Evolutionary conservation across 257 asterid species (phyloP).

Genomic region (Salvia splendens): DNA sequence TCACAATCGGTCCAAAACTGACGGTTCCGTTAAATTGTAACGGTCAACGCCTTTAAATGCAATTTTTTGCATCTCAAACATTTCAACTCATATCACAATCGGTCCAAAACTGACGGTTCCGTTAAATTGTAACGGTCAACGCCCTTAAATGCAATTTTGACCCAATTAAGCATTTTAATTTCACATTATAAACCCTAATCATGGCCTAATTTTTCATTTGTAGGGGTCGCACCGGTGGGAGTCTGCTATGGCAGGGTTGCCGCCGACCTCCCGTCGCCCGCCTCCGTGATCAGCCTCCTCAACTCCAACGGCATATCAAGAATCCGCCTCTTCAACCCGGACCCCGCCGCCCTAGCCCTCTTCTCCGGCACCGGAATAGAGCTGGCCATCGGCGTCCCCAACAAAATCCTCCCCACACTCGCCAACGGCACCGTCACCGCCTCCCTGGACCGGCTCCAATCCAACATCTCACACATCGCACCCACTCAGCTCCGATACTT

Average conservation of each 20-base stretch:
- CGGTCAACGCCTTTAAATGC: too few relatives aligned
- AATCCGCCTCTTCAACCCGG: slow-evolving; percentile 61
- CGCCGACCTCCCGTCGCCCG: slow-evolving; percentile 52
- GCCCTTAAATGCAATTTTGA: too few relatives aligned
- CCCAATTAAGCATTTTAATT: too few relatives aligned
- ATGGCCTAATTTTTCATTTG: neutral
- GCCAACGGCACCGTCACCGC: slow-evolving; percentile 46
- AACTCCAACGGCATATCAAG: slow-evolving; percentile 51
- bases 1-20: too few relatives aligned
- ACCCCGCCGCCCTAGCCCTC: slow-evolving; percentile 47
- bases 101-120: too few relatives aligned
- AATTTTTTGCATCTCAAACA: too few relatives aligned
- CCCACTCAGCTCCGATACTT: slow-evolving; percentile 57
- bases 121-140: too few relatives aligned
- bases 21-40: too few relatives aligned
- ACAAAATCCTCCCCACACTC: slow-evolving; percentile 63
- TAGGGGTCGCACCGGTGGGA: slow-evolving; percentile 63
- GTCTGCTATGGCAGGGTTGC: slow-evolving; percentile 69
- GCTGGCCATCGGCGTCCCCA: slow-evolving; percentile 69
- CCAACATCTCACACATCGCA: slow-evolving; percentile 41
- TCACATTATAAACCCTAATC: neutral
- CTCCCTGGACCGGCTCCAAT: slow-evolving; percentile 54
- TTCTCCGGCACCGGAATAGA: slow-evolving; percentile 54
- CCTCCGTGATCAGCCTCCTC: slow-evolving; percentile 47
- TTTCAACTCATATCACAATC: too few relatives aligned